These are phyloP conservation scores for Pseudomicrostroma phylloplanum DNA, from an alignment of 1,284 basidiomycete genomes.

Conservation along the genomic window DNA sequence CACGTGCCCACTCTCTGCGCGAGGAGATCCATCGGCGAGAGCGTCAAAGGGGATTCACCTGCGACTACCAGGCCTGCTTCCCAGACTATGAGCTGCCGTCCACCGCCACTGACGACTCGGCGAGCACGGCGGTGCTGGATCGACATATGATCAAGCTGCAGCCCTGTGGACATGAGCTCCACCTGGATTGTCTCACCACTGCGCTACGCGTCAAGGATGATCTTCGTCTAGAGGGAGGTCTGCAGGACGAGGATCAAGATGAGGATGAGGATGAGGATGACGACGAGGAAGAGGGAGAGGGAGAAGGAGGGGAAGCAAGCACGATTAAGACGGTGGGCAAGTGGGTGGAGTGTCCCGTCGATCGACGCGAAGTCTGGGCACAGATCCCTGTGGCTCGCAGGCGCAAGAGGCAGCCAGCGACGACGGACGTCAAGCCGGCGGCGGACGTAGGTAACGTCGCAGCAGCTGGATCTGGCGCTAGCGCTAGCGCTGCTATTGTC, in stretches of 20 bases:
- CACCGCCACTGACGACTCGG: neutral
- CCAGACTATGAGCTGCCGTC: conserved; percentile 14
- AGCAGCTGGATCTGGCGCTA: neutral
- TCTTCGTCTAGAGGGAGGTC: conserved; percentile 8
- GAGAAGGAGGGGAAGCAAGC: neutral
- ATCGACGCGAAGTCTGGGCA: conserved; percentile 43
- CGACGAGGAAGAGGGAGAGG: conserved; percentile 9
- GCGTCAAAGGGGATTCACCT: conserved; percentile 31
- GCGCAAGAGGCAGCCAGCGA: neutral
- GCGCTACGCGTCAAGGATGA: conserved; percentile 32
- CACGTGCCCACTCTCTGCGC: conserved; percentile 20
- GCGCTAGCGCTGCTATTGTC: neutral
- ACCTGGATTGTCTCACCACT: conserved; percentile 42
- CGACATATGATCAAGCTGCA: conserved; percentile 26
- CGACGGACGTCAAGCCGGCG: neutral
- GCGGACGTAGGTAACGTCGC: neutral
- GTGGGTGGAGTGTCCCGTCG: conserved; percentile 42
- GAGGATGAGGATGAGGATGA: conserved; percentile 15
- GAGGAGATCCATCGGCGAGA: conserved; percentile 38
- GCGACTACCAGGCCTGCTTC: conserved; percentile 41
- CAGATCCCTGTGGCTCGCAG: conserved; percentile 27
- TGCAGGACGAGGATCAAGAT: conserved; percentile 14
- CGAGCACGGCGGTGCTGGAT: conserved; percentile 16
- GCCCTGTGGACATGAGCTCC: conserved; percentile 43
- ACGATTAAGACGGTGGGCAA: conserved; percentile 26